Conservation (phyloP, 805 yeast species). For the Monosporozyma solicola region DNA sequence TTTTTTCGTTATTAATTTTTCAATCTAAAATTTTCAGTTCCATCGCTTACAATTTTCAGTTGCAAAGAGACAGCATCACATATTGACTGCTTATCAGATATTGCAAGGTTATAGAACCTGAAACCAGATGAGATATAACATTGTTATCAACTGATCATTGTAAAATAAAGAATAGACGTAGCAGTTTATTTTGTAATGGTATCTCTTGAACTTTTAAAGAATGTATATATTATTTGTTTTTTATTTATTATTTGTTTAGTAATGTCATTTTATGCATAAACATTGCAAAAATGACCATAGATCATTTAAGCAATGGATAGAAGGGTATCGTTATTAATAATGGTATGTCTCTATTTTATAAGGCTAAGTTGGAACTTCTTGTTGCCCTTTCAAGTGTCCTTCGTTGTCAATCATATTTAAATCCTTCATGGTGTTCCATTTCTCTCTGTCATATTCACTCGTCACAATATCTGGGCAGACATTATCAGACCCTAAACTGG, state of each 20-base stretch:
- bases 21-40: constrained; percentile 2
- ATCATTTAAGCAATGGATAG: neutral
- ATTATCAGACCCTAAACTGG: constrained; percentile 9
- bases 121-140: no score
- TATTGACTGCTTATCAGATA: no score
- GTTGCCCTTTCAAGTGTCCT: constrained; percentile 1
- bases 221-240: neutral
- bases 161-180: neutral
- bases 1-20: neutral
- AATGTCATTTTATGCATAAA: neutral
- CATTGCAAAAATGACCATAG: neutral
- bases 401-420: constrained; percentile 5
- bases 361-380: neutral
- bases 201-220: neutral
- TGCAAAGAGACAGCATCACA: neutral
- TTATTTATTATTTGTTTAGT: neutral
- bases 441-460: constrained; percentile 31
- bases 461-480: constrained; percentile 21
- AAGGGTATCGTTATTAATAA: neutral
- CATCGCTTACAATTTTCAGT: constrained; percentile 1
- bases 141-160: no score
- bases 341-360: neutral
- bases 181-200: neutral
- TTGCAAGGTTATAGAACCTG: no score
- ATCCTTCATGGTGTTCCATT: constrained; percentile 20